These are phyloP conservation scores for Drechslerella coelobrocha DNA, from an alignment of 2,329 filamentous ascomycete species.

Conservation along the genomic window DNA sequence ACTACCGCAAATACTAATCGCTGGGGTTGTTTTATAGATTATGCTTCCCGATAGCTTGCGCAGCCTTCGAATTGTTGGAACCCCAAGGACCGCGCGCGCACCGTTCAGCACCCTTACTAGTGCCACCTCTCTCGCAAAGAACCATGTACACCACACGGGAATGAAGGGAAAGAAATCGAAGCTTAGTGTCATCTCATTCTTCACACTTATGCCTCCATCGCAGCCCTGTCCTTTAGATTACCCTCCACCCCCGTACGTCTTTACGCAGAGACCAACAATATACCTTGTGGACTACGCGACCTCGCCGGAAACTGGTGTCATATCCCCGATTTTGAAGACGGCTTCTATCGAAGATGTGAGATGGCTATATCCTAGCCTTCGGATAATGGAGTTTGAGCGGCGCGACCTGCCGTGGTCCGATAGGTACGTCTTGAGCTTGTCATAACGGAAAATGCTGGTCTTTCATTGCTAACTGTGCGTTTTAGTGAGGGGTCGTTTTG, in stretches of 20 bases:
- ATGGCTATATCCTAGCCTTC: conserved; percentile 21
- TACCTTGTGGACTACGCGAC: conserved; percentile 15
- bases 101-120: neutral
- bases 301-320: neutral
- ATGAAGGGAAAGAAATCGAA: conserved; percentile 13
- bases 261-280: conserved; percentile 13
- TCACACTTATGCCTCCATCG: conserved; percentile 1
- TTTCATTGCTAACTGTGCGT: neutral
- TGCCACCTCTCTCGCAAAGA: conserved; percentile 23
- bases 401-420: conserved; percentile 26
- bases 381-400: conserved; percentile 35
- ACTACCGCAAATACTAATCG: neutral
- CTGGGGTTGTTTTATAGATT: conserved; percentile 4
- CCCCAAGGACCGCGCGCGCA: neutral
- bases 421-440: conserved; percentile 12
- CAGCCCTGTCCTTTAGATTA: neutral
- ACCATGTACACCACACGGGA: conserved; percentile 9
- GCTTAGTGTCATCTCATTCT: conserved; percentile 23
- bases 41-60: conserved; percentile 20
- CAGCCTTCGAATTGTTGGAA: conserved; percentile 20
- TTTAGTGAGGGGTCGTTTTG: conserved; percentile 24
- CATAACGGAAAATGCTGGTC: too few relatives aligned
- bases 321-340: conserved; percentile 2
- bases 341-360: conserved; percentile 16
- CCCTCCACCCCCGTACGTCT: conserved; percentile 14